Evolutionary conservation across 768 basidiomycete genomes (phyloP).

Genomic region (Hygrophorus pudorinus): DNA sequence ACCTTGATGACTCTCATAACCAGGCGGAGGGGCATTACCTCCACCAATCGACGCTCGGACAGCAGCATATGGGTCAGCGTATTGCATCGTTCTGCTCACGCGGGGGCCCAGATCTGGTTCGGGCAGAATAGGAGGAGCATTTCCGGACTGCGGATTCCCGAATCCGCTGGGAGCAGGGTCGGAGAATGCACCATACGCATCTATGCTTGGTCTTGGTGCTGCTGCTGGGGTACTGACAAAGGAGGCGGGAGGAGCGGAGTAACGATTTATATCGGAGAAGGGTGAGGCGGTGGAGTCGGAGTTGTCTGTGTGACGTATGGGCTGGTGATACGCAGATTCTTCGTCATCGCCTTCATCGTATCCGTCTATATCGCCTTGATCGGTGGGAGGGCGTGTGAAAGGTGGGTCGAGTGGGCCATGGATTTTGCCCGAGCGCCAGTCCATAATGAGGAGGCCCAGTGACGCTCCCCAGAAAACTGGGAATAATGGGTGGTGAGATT

Average conservation of each 20-base stretch:
- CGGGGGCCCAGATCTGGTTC: constrained; percentile 39
- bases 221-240: constrained; percentile 21
- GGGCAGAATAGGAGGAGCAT: constrained; percentile 26
- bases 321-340: constrained; percentile 40
- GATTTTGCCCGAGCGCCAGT: constrained; percentile 67
- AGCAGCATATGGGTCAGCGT: constrained; percentile 81
- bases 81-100: constrained; percentile 88
- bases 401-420: constrained; percentile 56
- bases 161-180: constrained; percentile 80
- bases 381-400: constrained; percentile 52
- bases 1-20: constrained; percentile 45
- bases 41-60: constrained; percentile 52
- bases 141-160: constrained; percentile 26
- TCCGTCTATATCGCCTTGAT: constrained; percentile 36
- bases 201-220: constrained; percentile 58
- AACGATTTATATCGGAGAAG: constrained; percentile 47
- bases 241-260: constrained; percentile 27
- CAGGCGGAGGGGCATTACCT: constrained; percentile 29
- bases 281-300: constrained; percentile 26
- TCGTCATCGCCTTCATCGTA: constrained; percentile 51
- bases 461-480: constrained; percentile 72
- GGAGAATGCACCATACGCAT: constrained; percentile 85
- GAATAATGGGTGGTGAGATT: constrained; percentile 3
- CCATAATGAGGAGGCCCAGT: constrained; percentile 51
- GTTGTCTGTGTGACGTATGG: constrained; percentile 20